phyloP scores from a whole-genome alignment of 139 green algal species.

The Edaphochlamys debaryana region DNA sequence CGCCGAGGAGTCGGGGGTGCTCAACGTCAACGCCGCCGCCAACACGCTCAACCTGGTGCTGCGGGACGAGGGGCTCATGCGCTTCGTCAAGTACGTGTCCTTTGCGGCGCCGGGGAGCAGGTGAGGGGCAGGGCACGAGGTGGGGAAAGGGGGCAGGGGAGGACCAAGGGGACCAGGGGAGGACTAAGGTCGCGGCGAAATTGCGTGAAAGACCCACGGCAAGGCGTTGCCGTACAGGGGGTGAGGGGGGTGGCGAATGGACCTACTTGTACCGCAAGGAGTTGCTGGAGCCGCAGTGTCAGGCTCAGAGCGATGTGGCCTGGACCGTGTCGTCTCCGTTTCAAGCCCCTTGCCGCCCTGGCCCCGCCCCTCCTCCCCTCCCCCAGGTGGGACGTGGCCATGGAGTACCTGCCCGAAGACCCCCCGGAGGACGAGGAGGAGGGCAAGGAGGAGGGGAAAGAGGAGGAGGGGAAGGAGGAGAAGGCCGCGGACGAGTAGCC shows the following conservation, averaged over 20 bases:
- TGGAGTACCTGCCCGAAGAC: slow-evolving; percentile 70
- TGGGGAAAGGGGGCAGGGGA: not conserved
- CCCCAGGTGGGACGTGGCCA: slow-evolving; percentile 67
- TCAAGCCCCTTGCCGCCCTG: not conserved
- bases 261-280: too few species aligned
- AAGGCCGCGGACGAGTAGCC: not conserved
- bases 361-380: not conserved
- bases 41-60: slow-evolving; percentile 90
- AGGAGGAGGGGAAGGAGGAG: slow-evolving; percentile 13
- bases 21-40: slow-evolving; percentile 78
- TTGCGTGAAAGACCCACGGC: too few species aligned
- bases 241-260: too few species aligned
- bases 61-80: slow-evolving; percentile 82
- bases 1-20: slow-evolving; percentile 77
- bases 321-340: too few species aligned
- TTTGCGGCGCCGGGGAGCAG: slow-evolving; percentile 54
- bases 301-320: slow-evolving; percentile 23
- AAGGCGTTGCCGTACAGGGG: too few species aligned
- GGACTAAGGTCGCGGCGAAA: not conserved
- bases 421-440: slow-evolving; percentile 50
- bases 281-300: too few species aligned
- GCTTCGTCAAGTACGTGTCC: slow-evolving; percentile 85
- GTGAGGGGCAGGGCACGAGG: not conserved
- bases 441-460: not conserved
- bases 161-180: not conserved